Evolutionary conservation across 2,329 filamentous ascomycete species (phyloP), one percentile per base, ranked within the genome.

Genomic region (Pseudogymnoascus sp.): DNA sequence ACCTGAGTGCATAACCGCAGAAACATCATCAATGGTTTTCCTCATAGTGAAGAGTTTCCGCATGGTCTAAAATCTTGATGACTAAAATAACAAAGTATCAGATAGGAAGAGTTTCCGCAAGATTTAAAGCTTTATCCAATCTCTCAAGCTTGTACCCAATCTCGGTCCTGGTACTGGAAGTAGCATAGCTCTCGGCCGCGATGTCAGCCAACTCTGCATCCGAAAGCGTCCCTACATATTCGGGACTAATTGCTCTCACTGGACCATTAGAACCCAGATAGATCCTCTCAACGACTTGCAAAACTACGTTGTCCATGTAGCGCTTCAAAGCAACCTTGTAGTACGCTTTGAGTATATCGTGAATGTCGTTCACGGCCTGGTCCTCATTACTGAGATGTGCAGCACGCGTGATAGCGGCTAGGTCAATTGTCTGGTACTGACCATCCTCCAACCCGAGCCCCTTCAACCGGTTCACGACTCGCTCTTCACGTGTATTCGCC

Each of bases 191-290:
- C 35, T 60, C 59, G 3, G 35, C 59, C 40, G 59, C 59, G 15
- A 60, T 42, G n/a, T 88, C 88, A 18, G 82, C 77, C 80, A 85
- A 86, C 67, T 87, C 84, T 33, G 78, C 75, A 0, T 81, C 82
- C 0, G 82, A 82, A 5, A 83, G 73, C 35, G 77, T 81, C 6
- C 79, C 69, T 25, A 79, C 71, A 60, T 73, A 72, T 35, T 31
- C 35, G 12, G 59, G 35, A 25, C 21, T 29, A 18, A 60, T 31
- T 37, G 27, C 36, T 21, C 29, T 60, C 36, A 60, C 35, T 18
- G 59, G 59, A 29, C 36, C 39, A 42, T 40, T 45, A 29, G 36
- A 15, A 29, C 59, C 59, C 25, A 60, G 59, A 45, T 60, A 45
- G 39, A 27, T 27, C 39, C 39, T 42, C 18, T 61, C 60, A 33